Evolutionary conservation across 805 yeast genomes (phyloP).

Genomic region (Debaryomyces castellii): DNA sequence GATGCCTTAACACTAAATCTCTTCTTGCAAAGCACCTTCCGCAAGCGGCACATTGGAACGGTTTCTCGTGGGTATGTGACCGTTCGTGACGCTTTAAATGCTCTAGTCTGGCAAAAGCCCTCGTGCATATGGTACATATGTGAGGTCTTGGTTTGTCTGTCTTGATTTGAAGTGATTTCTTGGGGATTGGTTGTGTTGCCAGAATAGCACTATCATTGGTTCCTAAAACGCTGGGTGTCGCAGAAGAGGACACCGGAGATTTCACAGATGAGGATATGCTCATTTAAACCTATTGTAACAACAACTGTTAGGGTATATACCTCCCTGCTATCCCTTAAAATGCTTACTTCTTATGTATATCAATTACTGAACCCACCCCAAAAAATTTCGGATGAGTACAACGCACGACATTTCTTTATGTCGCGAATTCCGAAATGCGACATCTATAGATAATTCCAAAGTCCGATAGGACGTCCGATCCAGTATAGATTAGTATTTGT

Average conservation of each 20-base stretch:
- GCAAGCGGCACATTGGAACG: conserved; percentile 94
- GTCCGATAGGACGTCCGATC: neutral
- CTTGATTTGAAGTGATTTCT: conserved; percentile 77
- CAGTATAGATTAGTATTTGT: no score
- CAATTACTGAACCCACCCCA: neutral
- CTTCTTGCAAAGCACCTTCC: conserved; percentile 94
- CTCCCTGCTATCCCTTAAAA: neutral
- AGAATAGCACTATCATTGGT: neutral
- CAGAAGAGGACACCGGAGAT: conserved; percentile 1
- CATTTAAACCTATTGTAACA: neutral
- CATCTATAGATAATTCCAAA: neutral
- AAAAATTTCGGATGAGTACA: conserved; percentile 1
- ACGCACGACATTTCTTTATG: neutral
- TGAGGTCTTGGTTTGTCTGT: conserved; percentile 95
- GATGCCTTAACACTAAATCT: conserved; percentile 85
- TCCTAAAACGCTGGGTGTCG: neutral
- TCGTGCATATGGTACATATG: conserved; percentile 82
- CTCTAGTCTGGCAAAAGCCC: conserved; percentile 94
- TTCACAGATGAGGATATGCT: neutral
- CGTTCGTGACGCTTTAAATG: conserved; percentile 93
- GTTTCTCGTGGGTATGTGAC: conserved; percentile 93
- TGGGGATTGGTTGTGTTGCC: conserved; percentile 70
- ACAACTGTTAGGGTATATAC: neutral
- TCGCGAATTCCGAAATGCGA: neutral
- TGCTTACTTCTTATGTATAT: neutral